A percentile compares a stretch with the other conserved stretches of the same genome.
Evolutionary conservation across 1,284 basidiomycete species (phyloP).

Genomic region (Pseudozyma thailandica): DNA sequence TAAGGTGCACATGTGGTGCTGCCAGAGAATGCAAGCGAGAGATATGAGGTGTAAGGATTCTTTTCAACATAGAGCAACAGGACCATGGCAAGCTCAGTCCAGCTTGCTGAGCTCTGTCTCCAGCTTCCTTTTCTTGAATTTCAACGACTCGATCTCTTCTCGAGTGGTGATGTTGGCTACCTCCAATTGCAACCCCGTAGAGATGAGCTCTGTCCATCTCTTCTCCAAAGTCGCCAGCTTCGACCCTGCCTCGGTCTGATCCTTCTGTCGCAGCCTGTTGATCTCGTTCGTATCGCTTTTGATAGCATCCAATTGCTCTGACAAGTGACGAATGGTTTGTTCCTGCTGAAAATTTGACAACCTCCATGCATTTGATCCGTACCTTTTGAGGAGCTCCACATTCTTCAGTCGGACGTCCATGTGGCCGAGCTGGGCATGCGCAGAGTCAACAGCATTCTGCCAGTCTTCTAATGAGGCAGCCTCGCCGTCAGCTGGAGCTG

Average conservation of each 20-base stretch:
- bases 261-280: conserved; percentile 51
- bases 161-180: conserved; percentile 88
- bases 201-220: conserved; percentile 87
- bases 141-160: conserved; percentile 73
- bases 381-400: conserved; percentile 82
- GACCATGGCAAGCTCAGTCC: conserved; percentile 9
- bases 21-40: background rate
- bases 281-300: conserved; percentile 45
- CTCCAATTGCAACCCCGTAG: conserved; percentile 86
- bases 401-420: conserved; percentile 87
- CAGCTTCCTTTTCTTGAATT: conserved; percentile 28
- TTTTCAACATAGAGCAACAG: too few relatives aligned
- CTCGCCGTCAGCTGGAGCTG: conserved; percentile 75
- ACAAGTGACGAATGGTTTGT: conserved; percentile 26
- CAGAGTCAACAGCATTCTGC: conserved; percentile 80
- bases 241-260: conserved; percentile 78
- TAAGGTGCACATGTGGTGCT: background rate
- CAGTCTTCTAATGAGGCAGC: conserved; percentile 80
- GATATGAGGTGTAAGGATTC: background rate
- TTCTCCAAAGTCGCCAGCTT: conserved; percentile 82
- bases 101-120: conserved; percentile 19
- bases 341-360: conserved; percentile 60
- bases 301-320: conserved; percentile 20
- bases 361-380: conserved; percentile 72
- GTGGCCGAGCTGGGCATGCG: conserved; percentile 86